These are phyloP conservation scores for Viridothelium virens DNA, from an alignment of 495 filamentous ascomycete genomes.

Conservation along the genomic window DNA sequence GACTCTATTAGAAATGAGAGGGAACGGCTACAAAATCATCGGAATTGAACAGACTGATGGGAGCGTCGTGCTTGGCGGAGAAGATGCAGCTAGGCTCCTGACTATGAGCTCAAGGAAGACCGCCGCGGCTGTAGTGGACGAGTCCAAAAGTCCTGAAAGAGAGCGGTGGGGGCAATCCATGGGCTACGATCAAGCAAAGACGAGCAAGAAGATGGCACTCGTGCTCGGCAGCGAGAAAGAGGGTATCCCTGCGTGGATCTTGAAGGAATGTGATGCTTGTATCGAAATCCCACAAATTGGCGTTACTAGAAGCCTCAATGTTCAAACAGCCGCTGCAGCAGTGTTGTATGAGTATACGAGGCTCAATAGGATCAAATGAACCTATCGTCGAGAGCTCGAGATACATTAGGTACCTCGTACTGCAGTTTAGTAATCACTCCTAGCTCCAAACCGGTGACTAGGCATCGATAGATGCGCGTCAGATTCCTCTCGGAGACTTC, in stretches of 20 bases:
- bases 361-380: conserved; percentile 3
- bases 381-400: too few species aligned
- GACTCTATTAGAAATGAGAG: conserved; percentile 30
- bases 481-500: too few species aligned
- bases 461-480: too few species aligned
- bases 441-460: too few species aligned
- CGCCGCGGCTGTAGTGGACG: background rate
- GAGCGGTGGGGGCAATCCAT: background rate
- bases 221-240: conserved; percentile 43
- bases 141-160: background rate
- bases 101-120: background rate
- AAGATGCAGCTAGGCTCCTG: conserved; percentile 13
- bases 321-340: conserved; percentile 45
- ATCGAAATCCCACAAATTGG: conserved; percentile 44
- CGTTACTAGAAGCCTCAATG: conserved; percentile 46
- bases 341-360: conserved; percentile 40
- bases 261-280: conserved; percentile 40
- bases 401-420: too few species aligned
- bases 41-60: conserved; percentile 46
- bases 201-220: conserved; percentile 31
- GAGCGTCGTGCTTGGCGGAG: conserved; percentile 34
- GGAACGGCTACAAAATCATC: conserved; percentile 38
- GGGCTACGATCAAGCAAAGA: conserved; percentile 6
- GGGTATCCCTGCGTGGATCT: conserved; percentile 39
- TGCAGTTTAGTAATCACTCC: too few species aligned